Evolutionary conservation across 192 early-diverging fungal species (phyloP), one percentile per base, ranked within the genome.

Genomic region (Thamnidium elegans): DNA sequence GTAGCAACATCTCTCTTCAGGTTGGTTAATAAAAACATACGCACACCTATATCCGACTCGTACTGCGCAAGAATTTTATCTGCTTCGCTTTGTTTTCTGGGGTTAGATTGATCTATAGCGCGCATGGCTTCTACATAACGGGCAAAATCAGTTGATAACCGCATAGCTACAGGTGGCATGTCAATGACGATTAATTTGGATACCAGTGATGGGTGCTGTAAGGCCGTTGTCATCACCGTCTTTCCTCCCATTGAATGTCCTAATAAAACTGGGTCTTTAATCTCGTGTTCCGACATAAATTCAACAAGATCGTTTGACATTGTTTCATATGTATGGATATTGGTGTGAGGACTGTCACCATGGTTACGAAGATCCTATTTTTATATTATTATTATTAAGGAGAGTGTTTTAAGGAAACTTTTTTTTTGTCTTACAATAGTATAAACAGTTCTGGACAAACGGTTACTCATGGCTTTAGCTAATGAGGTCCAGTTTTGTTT

Each of bases 181-280:
- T 93, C 90, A n/a, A 89, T 87, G 14, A 88, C 85, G 7, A 90
- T 72, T 6, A 90, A 63, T 34, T 80, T 79, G n/a, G 74, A 74
- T 17, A 91, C 70, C 8, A 70, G 54, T 19, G 76, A 71, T 0
- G 81, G 78, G 1, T 73, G 71, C 30, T 73, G 73, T 36, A 91
- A 62, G 3, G 89, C 88, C n/a, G 89, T 58, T 23, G 65, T 75
- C 88, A 93, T 91, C 0, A 83, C 89, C 9, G 84, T 86, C 54
- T 90, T 93, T 42, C 90, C 89, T 52, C 90, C 91, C 93, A 97
- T 96, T 6, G 92, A 94, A 64, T 98, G 96, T 10, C 94, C 96
- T 55, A 97, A 72, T 8, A 97, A 58, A 17, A 89, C 67, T 0
- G 87, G 79, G 2, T 65, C 62, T 11, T 81, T 69, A 13, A 93